Evolutionary conservation across 208 protist genomes (phyloP).

Genomic region (Novymonas esmeraldas): DNA sequence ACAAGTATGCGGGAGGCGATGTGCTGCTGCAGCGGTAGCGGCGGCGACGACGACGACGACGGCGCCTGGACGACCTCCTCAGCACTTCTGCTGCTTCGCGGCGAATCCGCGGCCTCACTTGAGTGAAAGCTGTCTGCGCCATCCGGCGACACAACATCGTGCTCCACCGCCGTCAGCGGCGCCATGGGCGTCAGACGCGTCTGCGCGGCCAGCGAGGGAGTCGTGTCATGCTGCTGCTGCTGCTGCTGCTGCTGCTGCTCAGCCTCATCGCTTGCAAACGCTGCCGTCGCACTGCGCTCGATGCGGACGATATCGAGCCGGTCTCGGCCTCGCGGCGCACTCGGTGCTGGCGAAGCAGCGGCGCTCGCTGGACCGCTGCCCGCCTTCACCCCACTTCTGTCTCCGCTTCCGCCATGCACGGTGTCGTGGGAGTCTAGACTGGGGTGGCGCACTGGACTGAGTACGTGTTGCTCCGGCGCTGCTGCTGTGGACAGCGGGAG

Average conservation of each 20-base stretch:
- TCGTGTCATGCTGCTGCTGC: too few species aligned
- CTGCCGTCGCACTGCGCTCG: conserved; percentile 2
- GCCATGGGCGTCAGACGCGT: too few species aligned
- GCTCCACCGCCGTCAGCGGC: not conserved
- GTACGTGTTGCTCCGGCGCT: not conserved
- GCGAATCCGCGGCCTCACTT: not conserved
- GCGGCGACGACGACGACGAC: not conserved
- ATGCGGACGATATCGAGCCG: not conserved
- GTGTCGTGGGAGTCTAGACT: not conserved
- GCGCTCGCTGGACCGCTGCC: not conserved
- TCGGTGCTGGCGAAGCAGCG: not conserved
- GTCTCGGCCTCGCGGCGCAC: not conserved
- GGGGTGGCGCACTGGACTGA: not conserved
- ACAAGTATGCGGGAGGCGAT: not conserved
- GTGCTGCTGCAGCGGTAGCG: not conserved
- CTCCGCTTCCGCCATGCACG: not conserved
- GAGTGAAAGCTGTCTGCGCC: conserved; percentile 5
- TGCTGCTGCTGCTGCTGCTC: not conserved
- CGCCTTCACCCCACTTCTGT: not conserved
- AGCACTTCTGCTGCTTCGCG: not conserved
- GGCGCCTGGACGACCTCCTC: not conserved
- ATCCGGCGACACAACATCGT: not conserved
- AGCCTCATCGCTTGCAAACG: not conserved
- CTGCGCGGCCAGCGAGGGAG: too few species aligned
- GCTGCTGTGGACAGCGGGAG: not conserved